Percentiles rank a stretch among this genome's conserved stretches.
Conservation (phyloP, 2,329 filamentous ascomycete species). For the Gremmenia infestans region DNA sequence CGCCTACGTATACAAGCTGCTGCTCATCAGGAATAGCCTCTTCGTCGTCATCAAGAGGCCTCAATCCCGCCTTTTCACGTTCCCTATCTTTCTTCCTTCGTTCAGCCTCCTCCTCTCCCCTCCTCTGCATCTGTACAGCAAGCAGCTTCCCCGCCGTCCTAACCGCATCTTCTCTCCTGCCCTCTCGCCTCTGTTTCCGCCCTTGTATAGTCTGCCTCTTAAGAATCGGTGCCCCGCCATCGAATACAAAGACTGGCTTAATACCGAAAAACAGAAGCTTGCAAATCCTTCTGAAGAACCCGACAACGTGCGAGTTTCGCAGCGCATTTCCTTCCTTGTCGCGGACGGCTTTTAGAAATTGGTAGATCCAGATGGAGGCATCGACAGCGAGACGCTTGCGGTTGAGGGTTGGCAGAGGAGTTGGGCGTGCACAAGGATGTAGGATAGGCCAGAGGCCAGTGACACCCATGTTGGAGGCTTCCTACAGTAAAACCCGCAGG, state of each 20-base stretch:
- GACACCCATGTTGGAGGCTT: constrained; percentile 70
- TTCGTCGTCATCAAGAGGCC: constrained; percentile 48
- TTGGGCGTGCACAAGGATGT: constrained; percentile 90
- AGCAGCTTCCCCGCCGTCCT: constrained; percentile 87
- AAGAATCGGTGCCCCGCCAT: constrained; percentile 84
- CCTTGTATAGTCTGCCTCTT: constrained; percentile 86
- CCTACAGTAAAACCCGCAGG: no score
- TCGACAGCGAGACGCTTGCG: constrained; percentile 94
- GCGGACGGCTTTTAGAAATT: constrained; percentile 96
- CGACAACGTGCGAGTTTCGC: constrained; percentile 91
- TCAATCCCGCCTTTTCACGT: constrained; percentile 37
- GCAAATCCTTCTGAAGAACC: constrained; percentile 97
- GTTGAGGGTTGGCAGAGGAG: constrained; percentile 93
- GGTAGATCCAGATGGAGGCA: constrained; percentile 99
- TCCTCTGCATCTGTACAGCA: constrained; percentile 88
- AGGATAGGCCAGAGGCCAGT: constrained; percentile 96
- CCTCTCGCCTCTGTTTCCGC: constrained; percentile 76
- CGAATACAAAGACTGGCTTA: constrained; percentile 94
- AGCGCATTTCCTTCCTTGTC: constrained; percentile 97
- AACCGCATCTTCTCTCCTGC: constrained; percentile 85
- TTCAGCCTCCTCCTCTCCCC: constrained; percentile 77
- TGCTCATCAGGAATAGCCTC: constrained; percentile 63
- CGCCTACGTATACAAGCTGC: constrained; percentile 84
- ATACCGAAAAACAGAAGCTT: constrained; percentile 97
- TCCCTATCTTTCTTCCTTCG: constrained; percentile 44